Evolutionary conservation across 345 rosid genomes (phyloP).

Genomic region (Atalantia buxifolia): DNA sequence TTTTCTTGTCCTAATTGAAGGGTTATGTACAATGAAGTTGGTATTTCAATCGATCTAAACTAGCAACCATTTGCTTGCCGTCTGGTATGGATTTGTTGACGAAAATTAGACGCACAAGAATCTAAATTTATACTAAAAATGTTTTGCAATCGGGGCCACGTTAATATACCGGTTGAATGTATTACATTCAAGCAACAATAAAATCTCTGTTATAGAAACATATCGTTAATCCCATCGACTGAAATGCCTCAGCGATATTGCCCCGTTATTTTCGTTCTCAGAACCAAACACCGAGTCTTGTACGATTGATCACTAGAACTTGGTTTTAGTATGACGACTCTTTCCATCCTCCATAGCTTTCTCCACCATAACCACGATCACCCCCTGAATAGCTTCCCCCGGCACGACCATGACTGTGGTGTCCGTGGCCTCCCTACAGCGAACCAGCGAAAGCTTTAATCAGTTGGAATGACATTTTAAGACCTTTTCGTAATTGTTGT

Average conservation of each 20-base stretch:
- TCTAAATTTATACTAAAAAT: not conserved
- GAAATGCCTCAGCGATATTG: not conserved
- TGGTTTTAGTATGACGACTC: conserved; percentile 30
- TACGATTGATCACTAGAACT: not conserved
- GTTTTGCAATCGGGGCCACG: not conserved
- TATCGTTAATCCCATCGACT: not conserved
- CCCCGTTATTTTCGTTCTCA: not conserved
- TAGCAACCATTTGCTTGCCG: not conserved
- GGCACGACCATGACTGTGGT: conserved; percentile 25
- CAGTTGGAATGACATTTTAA: too few species aligned
- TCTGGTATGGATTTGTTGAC: not conserved
- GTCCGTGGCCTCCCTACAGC: conserved; percentile 21
- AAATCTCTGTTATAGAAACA: not conserved
- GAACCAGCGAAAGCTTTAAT: not conserved
- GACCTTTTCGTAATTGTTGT: too few species aligned
- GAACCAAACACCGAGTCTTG: not conserved
- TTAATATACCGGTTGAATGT: not conserved
- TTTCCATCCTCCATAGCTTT: conserved; percentile 65
- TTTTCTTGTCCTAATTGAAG: not conserved
- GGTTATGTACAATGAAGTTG: not conserved
- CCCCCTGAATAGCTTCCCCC: conserved; percentile 3
- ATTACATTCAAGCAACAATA: not conserved
- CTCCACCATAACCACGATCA: conserved; percentile 1
- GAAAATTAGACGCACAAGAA: not conserved
- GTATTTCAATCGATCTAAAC: not conserved